Evolutionary conservation across 805 yeast genomes (phyloP), one percentile per base, ranked within the genome.

Genomic region (Metschnikowia lochheadii): DNA sequence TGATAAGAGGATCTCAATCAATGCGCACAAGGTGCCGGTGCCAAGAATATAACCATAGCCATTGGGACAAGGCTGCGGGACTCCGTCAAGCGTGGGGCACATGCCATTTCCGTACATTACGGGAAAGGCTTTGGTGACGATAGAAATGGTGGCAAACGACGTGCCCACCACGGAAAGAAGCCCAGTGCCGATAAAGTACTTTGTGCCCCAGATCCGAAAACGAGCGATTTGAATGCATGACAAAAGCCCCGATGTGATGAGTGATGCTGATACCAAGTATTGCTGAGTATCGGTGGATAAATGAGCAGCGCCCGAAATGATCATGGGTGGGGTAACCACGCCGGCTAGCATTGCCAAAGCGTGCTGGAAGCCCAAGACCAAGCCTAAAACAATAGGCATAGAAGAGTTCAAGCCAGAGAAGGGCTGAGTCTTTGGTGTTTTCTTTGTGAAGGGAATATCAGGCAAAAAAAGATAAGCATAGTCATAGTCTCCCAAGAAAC

Each of bases 341-440:
- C 55, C 55, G n/a, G 55, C 55, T 46, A 51, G 42, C 55, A 51
- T 51, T 40, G 55, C 52, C 52, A 51, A 51, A 5, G 55, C 47
- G 43, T 51, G 55, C 35, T 51, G 55, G 52, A 51, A 48, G 14
- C 55, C 55, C 33, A 51, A 46, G 7, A 51, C 33, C 31, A 49
- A 32, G 35, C 55, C 55, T 37, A 51, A 45, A 10, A 51, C 36
- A 17, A 51, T 18, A n/a, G 55, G 55, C 55, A 51, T 51, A 14
- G 44, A 43, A 10, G 55, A 51, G 40, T 51, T 46, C 36, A 51
- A 44, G 34, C 52, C 52, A 36, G 49, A 51, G 23, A 51, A 51
- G 7, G 55, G 55, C 45, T 49, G 55, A 3, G 52, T 49, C 48
- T 51, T 51, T 31, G 52, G 52, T 5, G 46, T 31, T 37, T 45